A percentile compares a stretch with the other conserved stretches of the same genome.
These are phyloP conservation scores for Alternaria alternata DNA, from an alignment of 2,329 filamentous ascomycete species.

Conservation along the genomic window DNA sequence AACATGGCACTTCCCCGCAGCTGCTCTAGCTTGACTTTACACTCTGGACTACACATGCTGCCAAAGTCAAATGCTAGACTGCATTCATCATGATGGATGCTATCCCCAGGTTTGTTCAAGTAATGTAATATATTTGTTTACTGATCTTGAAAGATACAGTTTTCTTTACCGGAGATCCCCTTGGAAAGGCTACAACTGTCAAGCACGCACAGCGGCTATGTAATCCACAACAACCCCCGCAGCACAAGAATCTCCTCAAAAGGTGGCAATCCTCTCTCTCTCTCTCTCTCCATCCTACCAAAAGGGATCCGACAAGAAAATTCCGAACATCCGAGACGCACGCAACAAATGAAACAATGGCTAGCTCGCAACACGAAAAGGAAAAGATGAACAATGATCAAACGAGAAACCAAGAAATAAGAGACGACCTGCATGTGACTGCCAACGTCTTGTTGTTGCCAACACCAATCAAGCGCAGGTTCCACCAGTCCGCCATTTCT, in stretches of 20 bases:
- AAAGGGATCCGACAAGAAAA: conserved; percentile 29
- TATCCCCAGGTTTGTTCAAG: conserved; percentile 11
- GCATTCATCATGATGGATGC: neutral
- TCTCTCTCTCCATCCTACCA: conserved; percentile 14
- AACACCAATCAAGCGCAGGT: conserved; percentile 39
- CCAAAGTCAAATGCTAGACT: neutral
- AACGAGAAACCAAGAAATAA: conserved; percentile 7
- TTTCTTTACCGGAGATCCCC: conserved; percentile 29
- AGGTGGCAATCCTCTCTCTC: neutral
- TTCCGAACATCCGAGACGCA: conserved; percentile 12
- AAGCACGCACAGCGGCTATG: conserved; percentile 46
- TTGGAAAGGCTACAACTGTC: conserved; percentile 32
- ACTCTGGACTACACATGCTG: neutral
- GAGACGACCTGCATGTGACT: conserved; percentile 23
- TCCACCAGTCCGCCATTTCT: conserved; percentile 45
- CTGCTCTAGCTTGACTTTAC: neutral
- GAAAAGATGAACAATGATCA: conserved; percentile 15
- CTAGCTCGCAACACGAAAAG: conserved; percentile 20
- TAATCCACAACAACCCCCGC: conserved; percentile 26
- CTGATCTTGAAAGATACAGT: conserved; percentile 27
- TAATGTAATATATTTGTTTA: conserved; percentile 37
- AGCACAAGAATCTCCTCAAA: conserved; percentile 31
- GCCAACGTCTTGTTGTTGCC: conserved; percentile 20
- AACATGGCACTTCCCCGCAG: conserved; percentile 6
- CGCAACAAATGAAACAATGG: conserved; percentile 10